A percentile compares a stretch with the other conserved stretches of the same genome.
Conservation (phyloP, 2,329 filamentous ascomycete genomes). For the Botrytis fragariae region DNA sequence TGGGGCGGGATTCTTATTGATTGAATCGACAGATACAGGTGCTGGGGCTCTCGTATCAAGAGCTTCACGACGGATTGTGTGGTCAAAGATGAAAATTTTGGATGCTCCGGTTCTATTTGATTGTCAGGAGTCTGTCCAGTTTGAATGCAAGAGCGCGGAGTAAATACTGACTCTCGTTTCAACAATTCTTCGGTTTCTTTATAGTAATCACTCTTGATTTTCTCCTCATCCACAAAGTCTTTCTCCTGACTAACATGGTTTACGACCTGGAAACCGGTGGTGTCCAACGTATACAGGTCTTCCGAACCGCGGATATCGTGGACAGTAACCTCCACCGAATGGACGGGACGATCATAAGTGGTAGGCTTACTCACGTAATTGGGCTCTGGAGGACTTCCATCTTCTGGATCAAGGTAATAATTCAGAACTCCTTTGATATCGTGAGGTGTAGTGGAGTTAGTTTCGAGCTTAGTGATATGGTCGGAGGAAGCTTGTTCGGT, state of each 20-base stretch:
- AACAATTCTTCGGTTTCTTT: constrained; percentile 40
- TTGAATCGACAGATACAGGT: neutral
- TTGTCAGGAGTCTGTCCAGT: constrained; percentile 9
- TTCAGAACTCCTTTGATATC: constrained; percentile 24
- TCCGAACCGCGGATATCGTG: constrained; percentile 48
- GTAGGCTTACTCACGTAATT: constrained; percentile 20
- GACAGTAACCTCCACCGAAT: constrained; percentile 28
- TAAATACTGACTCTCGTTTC: constrained; percentile 36
- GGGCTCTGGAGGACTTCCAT: constrained; percentile 27
- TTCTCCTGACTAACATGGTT: constrained; percentile 40
- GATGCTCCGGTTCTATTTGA: constrained; percentile 52
- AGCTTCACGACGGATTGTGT: constrained; percentile 52
- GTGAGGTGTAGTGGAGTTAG: constrained; percentile 9
- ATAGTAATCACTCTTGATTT: constrained; percentile 40
- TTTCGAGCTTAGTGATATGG: neutral
- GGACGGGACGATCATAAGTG: constrained; percentile 6
- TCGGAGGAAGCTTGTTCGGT: constrained; percentile 12
- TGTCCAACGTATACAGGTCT: constrained; percentile 43
- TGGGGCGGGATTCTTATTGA: neutral
- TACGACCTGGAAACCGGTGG: constrained; percentile 42
- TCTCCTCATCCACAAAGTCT: constrained; percentile 39
- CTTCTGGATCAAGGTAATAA: constrained; percentile 26
- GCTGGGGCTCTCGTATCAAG: constrained; percentile 28
- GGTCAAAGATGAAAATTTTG: constrained; percentile 60
- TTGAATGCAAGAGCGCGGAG: neutral